A percentile compares a stretch with the other conserved stretches of the same genome.
Evolutionary conservation across 257 asterid genomes (phyloP).

Genomic region (Linderniella brevidens): DNA sequence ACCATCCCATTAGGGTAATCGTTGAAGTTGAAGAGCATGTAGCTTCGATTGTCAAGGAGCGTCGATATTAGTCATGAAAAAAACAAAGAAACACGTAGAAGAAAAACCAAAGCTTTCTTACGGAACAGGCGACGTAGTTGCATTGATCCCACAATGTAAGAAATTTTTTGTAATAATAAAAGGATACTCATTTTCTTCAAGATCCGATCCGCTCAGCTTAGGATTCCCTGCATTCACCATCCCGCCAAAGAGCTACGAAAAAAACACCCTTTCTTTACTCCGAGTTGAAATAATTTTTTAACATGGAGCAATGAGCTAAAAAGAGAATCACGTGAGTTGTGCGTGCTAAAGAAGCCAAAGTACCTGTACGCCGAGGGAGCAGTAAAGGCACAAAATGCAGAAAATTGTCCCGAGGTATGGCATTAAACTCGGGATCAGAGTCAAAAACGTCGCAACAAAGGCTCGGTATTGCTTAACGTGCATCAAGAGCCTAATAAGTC

Average conservation of each 20-base stretch:
- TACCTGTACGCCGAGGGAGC: slow-evolving; percentile 97
- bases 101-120: slow-evolving; percentile 1
- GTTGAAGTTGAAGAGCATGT: slow-evolving; percentile 93
- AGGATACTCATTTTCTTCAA: slow-evolving; percentile 84
- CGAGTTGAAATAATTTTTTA: slow-evolving; percentile 1
- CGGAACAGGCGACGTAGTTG: neutral
- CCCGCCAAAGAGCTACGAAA: slow-evolving; percentile 84
- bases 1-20: slow-evolving; percentile 98
- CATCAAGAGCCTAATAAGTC: slow-evolving; percentile 88
- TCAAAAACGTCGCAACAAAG: slow-evolving; percentile 85
- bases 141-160: neutral
- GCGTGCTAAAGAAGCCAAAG: slow-evolving; percentile 4
- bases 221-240: slow-evolving; percentile 75
- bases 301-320: too few species aligned
- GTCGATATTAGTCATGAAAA: neutral
- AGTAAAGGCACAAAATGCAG: slow-evolving; percentile 78
- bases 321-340: too few species aligned
- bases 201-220: slow-evolving; percentile 57
- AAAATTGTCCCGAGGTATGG: slow-evolving; percentile 92
- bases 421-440: slow-evolving; percentile 91
- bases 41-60: slow-evolving; percentile 46
- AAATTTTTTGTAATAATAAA: slow-evolving; percentile 1
- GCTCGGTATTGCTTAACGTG: slow-evolving; percentile 82
- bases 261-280: slow-evolving; percentile 7
- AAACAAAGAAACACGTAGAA: too few species aligned